phyloP scores from a whole-genome alignment of 345 rosid genomes.

The Jatropha curcas region DNA sequence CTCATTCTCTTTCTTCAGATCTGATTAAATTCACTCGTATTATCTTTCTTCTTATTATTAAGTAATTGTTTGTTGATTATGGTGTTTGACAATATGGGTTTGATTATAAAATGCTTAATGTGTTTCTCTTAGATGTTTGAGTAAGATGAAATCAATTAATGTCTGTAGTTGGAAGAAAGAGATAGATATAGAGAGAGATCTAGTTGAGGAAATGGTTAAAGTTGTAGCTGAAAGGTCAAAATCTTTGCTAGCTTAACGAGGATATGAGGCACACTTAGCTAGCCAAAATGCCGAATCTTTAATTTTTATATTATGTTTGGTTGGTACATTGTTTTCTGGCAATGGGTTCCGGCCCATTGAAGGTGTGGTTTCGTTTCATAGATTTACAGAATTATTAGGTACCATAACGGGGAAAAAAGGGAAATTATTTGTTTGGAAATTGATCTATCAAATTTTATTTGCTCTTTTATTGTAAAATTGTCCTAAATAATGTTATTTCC shows the following conservation, averaged over 20 bases:
- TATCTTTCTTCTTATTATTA: not conserved
- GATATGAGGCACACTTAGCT: not conserved
- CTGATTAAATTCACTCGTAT: not conserved
- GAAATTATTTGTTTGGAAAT: not conserved
- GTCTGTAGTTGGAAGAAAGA: not conserved
- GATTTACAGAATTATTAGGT: not conserved
- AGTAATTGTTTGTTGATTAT: not conserved
- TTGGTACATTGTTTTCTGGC: not conserved
- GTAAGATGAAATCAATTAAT: not conserved
- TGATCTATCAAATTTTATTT: not conserved
- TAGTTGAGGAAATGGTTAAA: not conserved
- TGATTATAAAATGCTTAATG: slow-evolving; percentile 1
- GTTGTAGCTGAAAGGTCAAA: slow-evolving; percentile 1
- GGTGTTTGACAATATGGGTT: not conserved
- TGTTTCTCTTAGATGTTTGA: not conserved
- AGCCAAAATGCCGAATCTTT: not conserved
- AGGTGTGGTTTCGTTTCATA: not conserved
- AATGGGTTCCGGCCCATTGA: not conserved
- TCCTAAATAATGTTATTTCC: not conserved
- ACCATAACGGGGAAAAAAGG: not conserved
- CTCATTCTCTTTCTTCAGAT: slow-evolving; percentile 7
- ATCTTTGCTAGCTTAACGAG: not conserved
- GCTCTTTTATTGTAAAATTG: not conserved
- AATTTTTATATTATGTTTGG: not conserved
- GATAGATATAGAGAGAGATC: not conserved